Base-by-base conservation (phyloP, 257 asterid genomes). In the Capsicum rhomboideum region DNA sequence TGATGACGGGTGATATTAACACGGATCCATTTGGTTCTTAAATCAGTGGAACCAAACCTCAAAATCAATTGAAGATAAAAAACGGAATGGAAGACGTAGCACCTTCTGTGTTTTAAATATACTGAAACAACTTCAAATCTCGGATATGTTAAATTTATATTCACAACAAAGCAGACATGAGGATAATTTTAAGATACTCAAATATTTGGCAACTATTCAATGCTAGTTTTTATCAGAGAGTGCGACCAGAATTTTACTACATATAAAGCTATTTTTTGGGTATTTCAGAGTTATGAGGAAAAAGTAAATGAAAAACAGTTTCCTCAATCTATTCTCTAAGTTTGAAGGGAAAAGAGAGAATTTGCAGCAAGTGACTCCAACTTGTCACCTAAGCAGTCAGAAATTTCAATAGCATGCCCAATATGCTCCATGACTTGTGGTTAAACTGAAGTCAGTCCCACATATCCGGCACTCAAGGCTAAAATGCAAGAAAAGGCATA, bases 381-480 rank as follows among this genome's bases (percentile, higher is more conserved):
- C 18, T 74, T 74, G 80, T 46, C 80, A 46, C 42, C 6, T 71
- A 71, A n/a, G 40, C 14, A 72, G 79, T 42, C 52, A 20, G 40
- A 74, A 42, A 74, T 46, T 44, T 28, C 13, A 74, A 72, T 44
- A 13, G 40, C 80, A 46, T 21, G 7, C 59, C 40, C 42, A 26
- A 6, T 10, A 44, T 46, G 37, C 40, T 75, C 63, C 63, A 77
- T 26, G 63, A 26, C 18, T 8, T 75, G 16, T 52, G 87, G n/a
- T 90, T 91, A 95, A 50, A 88, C 98, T 74, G 95, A 92, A 83
- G 90, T 82, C 53, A 95, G 94, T 80, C 97, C 98, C 4, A 90
- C 85, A 52, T 92, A 95, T 16, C 96, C 95, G 5, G 93, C 97
- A 50, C 88, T 92, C 69, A 94, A 80, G 86, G 88, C 89, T 87